These are phyloP conservation scores for Agrocybe praecox DNA, from an alignment of 768 basidiomycete genomes.

Conservation along the genomic window DNA sequence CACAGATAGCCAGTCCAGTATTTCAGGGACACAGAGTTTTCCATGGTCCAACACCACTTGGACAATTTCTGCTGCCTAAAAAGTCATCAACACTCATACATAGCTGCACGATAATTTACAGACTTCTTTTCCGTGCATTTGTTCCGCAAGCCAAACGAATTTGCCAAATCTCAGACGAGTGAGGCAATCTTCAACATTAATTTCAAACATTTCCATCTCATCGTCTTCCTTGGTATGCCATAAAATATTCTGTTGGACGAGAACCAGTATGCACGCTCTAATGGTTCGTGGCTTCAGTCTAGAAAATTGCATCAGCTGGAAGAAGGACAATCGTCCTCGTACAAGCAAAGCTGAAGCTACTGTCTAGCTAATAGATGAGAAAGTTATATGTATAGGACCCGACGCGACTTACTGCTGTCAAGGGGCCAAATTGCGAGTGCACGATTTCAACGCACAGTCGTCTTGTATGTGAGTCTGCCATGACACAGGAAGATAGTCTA, in stretches of 20 bases:
- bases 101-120: conserved; percentile 25
- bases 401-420: conserved; percentile 56
- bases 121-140: conserved; percentile 72
- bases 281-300: conserved; percentile 66
- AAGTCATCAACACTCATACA: not conserved
- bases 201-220: conserved; percentile 77
- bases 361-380: conserved; percentile 44
- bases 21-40: conserved; percentile 77
- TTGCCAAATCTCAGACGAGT: conserved; percentile 81
- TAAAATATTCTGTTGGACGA: conserved; percentile 90
- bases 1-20: conserved; percentile 53
- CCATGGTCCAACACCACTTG: conserved; percentile 82
- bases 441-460: conserved; percentile 66
- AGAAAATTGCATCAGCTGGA: conserved; percentile 70
- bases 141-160: conserved; percentile 74
- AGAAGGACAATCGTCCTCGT: conserved; percentile 77
- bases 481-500: conserved; percentile 20
- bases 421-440: conserved; percentile 63
- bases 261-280: conserved; percentile 70
- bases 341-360: conserved; percentile 75
- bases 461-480: conserved; percentile 68
- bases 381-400: not conserved
- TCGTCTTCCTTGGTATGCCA: conserved; percentile 80
- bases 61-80: conserved; percentile 75
- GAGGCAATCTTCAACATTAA: conserved; percentile 84